Percentiles rank a stretch among this genome's conserved stretches.
These are phyloP conservation scores for Gracilaria caudata DNA, from an alignment of 23 red algal species.

Conservation along the genomic window DNA sequence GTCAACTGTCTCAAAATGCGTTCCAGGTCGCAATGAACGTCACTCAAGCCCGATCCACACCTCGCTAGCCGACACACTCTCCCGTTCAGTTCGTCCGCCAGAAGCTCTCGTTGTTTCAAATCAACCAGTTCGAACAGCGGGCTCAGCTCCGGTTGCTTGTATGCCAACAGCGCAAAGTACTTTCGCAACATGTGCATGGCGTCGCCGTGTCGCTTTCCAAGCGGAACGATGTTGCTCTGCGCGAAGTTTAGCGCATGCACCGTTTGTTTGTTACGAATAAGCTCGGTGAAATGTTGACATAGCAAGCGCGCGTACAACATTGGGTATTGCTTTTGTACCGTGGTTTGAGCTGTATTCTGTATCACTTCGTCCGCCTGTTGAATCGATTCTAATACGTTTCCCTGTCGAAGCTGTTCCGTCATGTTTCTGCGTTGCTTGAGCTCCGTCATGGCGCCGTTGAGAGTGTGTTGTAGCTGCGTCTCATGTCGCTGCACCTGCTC, in stretches of 20 bases:
- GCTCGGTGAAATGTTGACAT: conserved; percentile 51
- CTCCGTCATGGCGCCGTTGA: background rate
- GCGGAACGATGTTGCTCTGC: conserved; percentile 10
- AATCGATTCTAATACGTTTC: background rate
- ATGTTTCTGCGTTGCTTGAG: background rate
- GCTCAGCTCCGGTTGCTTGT: conserved; percentile 22
- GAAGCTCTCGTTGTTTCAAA: background rate
- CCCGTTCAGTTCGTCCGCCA: conserved; percentile 50
- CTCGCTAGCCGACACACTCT: background rate
- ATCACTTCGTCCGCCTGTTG: background rate
- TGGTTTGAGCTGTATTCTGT: background rate
- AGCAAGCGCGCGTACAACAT: conserved; percentile 30
- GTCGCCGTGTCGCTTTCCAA: background rate
- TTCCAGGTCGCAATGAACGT: conserved; percentile 33
- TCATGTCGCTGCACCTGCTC: background rate
- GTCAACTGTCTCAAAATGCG: conserved; percentile 24
- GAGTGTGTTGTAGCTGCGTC: background rate
- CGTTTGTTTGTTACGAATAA: conserved; percentile 7
- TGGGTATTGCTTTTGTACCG: background rate
- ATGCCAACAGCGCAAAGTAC: conserved; percentile 58
- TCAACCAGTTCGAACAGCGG: conserved; percentile 55
- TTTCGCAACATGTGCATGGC: conserved; percentile 9
- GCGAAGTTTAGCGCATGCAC: conserved; percentile 46
- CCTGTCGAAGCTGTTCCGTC: background rate
- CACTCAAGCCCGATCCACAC: background rate